Conservation (phyloP, 2,329 filamentous ascomycete species). For the Pseudocercospora ulei region DNA sequence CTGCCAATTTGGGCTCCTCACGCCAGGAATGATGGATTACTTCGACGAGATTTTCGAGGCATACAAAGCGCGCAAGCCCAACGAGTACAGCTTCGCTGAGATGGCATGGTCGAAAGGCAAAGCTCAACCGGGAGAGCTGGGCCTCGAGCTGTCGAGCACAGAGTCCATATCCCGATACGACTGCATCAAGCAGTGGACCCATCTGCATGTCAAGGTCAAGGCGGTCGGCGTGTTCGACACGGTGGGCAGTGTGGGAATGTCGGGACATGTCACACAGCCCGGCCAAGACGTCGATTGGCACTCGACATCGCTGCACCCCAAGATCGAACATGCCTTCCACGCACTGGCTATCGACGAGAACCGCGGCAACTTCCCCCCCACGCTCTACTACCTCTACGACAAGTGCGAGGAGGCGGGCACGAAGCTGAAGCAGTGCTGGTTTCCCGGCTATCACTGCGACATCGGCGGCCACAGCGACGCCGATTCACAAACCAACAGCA, state of each 20-base stretch:
- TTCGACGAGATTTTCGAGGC: constrained; percentile 18
- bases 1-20: constrained; percentile 25
- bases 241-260: constrained; percentile 32
- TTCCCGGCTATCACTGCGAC: constrained; percentile 45
- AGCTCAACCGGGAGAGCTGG: constrained; percentile 16
- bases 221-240: constrained; percentile 43
- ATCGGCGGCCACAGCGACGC: constrained; percentile 40
- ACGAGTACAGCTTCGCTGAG: constrained; percentile 16
- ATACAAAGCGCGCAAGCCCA: constrained; percentile 15
- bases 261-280: constrained; percentile 14
- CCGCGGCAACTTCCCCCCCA: constrained; percentile 42
- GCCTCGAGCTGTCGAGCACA: constrained; percentile 11
- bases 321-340: constrained; percentile 45
- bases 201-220: constrained; percentile 32
- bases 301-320: constrained; percentile 19
- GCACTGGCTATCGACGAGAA: constrained; percentile 47
- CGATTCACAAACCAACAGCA: constrained; percentile 19
- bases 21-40: constrained; percentile 19
- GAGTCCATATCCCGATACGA: constrained; percentile 14
- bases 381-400: constrained; percentile 38
- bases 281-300: constrained; percentile 17
- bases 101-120: constrained; percentile 15
- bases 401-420: constrained; percentile 17
- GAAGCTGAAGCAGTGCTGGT: constrained; percentile 45
- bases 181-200: constrained; percentile 18